phyloP scores from a whole-genome alignment of 2,329 filamentous ascomycete species.

The Botryotinia calthae region DNA sequence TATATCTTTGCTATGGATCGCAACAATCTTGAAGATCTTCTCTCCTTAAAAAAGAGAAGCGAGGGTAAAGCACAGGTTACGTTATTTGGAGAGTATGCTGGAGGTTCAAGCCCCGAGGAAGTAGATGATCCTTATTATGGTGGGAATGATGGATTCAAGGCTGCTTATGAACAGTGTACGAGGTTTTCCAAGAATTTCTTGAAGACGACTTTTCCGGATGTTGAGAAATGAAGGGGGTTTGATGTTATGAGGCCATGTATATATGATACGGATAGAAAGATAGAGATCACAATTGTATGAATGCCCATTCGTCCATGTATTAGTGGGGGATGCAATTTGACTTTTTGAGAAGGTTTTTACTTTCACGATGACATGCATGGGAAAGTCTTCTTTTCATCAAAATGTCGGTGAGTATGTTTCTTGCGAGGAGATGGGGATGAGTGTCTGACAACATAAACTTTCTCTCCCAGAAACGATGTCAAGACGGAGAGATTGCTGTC shows the following conservation, averaged over 20 bases:
- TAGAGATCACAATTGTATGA: conserved; percentile 9
- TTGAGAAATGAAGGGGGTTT: conserved; percentile 25
- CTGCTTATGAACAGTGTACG: conserved; percentile 79
- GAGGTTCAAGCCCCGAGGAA: conserved; percentile 53
- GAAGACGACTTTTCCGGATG: conserved; percentile 34
- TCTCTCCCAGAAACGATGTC: not conserved
- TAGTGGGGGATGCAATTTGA: not conserved
- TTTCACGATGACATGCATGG: not conserved
- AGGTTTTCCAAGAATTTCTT: conserved; percentile 66
- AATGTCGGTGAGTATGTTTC: not conserved
- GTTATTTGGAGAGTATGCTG: conserved; percentile 82
- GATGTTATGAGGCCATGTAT: not conserved
- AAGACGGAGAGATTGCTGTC: not conserved
- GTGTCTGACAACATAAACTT: not conserved
- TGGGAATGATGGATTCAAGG: conserved; percentile 74
- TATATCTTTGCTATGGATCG: conserved; percentile 95
- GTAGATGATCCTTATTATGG: conserved; percentile 93
- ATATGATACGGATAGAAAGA: not conserved
- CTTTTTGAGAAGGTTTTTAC: not conserved
- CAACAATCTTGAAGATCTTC: conserved; percentile 71
- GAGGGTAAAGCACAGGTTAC: conserved; percentile 65
- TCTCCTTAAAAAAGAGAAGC: conserved; percentile 54
- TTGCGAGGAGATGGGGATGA: not conserved
- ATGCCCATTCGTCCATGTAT: not conserved
- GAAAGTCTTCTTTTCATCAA: not conserved